Base-by-base conservation (phyloP, 208 protist genomes). In the Crithidia fasciculata region DNA sequence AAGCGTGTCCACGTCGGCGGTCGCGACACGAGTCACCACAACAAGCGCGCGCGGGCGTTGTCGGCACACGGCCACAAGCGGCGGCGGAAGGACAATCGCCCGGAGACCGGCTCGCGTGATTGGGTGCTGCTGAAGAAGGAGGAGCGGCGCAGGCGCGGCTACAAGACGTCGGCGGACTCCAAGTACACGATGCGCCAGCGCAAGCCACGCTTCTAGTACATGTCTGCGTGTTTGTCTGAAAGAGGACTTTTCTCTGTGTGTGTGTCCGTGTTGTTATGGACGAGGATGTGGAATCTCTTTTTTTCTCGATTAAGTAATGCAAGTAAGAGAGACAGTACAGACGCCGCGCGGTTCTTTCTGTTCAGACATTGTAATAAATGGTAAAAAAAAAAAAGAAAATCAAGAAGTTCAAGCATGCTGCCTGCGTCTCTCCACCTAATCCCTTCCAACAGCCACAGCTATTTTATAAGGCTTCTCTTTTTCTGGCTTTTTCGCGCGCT, bases 61-160 rank as follows among this genome's bases (percentile, higher is more conserved):
- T 77, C 65, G 12, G 57, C 74, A 12, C 74, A 67, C 28, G 78
- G 77, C 15, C 61, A 69, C 3, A 95, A 83, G 65, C 72, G 84
- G 12, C 77, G 80, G 15, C 80, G 85, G 41, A 87, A 89, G 73
- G 88, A 95, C 68, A 91, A 89, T 71, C 82, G 89, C 15, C 86
- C 88, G 6, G 74, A 76, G 40, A 88, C 90, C 5, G 94, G 98
- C 54, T 87, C 83, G 15, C 91, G 89, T 65, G 93, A 99, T 9
- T 99, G 98, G 98, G 97, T 99, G 36, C 66, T 96, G 16, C 72
- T 95, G 18, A 99, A 99, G 85, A 99, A 99, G 76, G 92, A 98
- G 62, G 94, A 98, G 57, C 93, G 97, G 40, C 87, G 96, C 9
- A 86, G 85, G 41, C 90, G 97, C 74, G 98, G 98, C 13, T 92